Percentiles rank a stretch among this genome's conserved stretches.
These are phyloP conservation scores for Volvox reticuliferus DNA, from an alignment of 139 green algal genomes.

Conservation along the genomic window DNA sequence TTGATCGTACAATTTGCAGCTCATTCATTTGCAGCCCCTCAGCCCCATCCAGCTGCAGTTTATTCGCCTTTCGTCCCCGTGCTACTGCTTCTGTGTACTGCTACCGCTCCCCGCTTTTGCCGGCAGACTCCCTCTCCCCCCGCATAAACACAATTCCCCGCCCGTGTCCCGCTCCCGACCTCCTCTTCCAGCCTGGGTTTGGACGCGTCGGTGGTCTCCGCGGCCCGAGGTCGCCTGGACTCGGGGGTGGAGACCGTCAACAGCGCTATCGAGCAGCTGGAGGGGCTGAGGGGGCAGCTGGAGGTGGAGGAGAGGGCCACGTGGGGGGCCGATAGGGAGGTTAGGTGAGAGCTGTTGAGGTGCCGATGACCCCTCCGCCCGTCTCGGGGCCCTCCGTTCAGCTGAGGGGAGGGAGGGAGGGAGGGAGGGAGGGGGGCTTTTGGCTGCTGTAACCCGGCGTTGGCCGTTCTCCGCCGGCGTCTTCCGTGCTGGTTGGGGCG, in stretches of 20 bases:
- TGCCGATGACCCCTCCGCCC: too few relatives aligned
- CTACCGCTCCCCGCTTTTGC: constrained; percentile 19
- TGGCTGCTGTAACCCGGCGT: too few relatives aligned
- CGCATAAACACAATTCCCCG: too few relatives aligned
- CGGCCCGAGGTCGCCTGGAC: constrained; percentile 74
- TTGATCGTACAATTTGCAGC: too few relatives aligned
- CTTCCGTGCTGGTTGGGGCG: too few relatives aligned
- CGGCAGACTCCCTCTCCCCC: too few relatives aligned
- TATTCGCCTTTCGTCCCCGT: background rate
- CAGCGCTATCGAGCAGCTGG: constrained; percentile 59
- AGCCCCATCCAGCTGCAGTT: background rate
- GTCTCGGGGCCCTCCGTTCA: too few relatives aligned
- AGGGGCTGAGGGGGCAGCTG: constrained; percentile 52
- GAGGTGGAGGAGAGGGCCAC: constrained; percentile 36
- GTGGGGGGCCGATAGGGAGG: constrained; percentile 29
- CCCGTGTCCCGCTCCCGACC: too few relatives aligned
- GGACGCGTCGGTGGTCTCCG: constrained; percentile 71
- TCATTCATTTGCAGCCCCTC: too few relatives aligned
- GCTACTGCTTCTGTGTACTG: background rate
- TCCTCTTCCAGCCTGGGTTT: constrained; percentile 74
- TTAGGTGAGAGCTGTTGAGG: constrained; percentile 24
- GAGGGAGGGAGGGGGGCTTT: too few relatives aligned
- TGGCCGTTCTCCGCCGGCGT: too few relatives aligned
- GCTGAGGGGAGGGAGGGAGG: too few relatives aligned
- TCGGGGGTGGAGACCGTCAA: constrained; percentile 52